Base-by-base conservation (phyloP, 768 basidiomycete species). In the Filobasidium wieringae region DNA sequence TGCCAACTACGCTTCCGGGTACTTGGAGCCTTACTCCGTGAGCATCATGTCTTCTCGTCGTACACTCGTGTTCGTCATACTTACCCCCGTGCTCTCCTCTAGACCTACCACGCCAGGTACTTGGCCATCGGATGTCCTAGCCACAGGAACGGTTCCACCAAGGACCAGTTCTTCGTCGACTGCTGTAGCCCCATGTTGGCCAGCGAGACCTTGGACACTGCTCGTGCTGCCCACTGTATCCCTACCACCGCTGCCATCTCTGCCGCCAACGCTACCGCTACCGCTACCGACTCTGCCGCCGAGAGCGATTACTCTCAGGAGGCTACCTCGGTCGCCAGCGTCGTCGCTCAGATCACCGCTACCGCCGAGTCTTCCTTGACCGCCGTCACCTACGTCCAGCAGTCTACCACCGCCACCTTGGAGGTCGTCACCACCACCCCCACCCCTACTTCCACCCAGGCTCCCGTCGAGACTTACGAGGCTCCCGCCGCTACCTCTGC, bases 131-230 rank as follows among this genome's bases (percentile, higher is more conserved):
- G 75, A 62, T 80, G 80, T 73, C 62, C 76, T 61, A 53, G 41
- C 45, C 64, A 79, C 64, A 77, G 79, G 50, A 72, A 76, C 67
- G 45, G 41, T 45, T 45, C 55, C 45, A 11, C 5, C 37, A 26
- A 47, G 43, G 43, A 14, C 43, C 47, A 71, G 15, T 76, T 73
- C 74, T 88, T 86, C 71, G 76, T 81, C 55, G 65, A 75, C 29
- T 88, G 88, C 69, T 86, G 86, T 78, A 82, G 82, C 69, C 83
- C 86, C 58, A 75, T 86, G 59, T 76, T 83, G 67, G 83, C 83
- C 68, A 79, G 66, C 51, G 77, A 84, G 75, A 79, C 73, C 53
- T 78, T 82, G 34, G 70, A 68, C 3, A 70, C 41, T 24, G 47
- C 72, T 61, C 80, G 80, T 58, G 78, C 79, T 29, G 62, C 80